phyloP scores from a whole-genome alignment of 768 basidiomycete genomes.

The Suillus tomentosus region DNA sequence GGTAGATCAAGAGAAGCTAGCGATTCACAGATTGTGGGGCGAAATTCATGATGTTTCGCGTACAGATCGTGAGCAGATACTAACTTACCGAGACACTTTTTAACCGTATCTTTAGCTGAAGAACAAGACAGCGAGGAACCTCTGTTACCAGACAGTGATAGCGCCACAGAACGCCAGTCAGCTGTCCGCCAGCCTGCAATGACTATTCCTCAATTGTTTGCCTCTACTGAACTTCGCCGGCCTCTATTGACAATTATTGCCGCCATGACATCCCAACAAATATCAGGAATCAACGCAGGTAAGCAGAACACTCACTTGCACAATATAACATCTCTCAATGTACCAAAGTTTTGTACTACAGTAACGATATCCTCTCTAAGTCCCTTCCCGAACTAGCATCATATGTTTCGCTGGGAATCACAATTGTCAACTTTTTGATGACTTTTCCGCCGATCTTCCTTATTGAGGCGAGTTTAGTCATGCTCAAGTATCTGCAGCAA shows the following conservation, averaged over 20 bases:
- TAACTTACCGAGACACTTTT: neutral
- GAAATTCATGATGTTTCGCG: constrained; percentile 30
- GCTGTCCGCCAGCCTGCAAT: constrained; percentile 36
- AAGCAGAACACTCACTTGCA: constrained; percentile 13
- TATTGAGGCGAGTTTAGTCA: constrained; percentile 60
- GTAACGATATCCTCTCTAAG: constrained; percentile 82
- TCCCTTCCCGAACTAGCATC: constrained; percentile 79
- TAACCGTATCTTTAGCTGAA: constrained; percentile 21
- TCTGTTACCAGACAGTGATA: constrained; percentile 27
- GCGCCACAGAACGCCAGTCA: constrained; percentile 18
- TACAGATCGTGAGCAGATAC: constrained; percentile 25
- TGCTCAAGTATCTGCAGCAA: constrained; percentile 9
- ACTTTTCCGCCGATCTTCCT: constrained; percentile 84
- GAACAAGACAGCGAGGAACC: constrained; percentile 28
- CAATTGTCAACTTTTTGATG: constrained; percentile 75
- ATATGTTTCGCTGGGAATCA: constrained; percentile 82
- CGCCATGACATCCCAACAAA: constrained; percentile 76
- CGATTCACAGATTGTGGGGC: constrained; percentile 58
- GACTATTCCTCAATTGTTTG: constrained; percentile 55
- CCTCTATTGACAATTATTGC: constrained; percentile 69
- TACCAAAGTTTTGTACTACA: constrained; percentile 80
- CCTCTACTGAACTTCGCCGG: constrained; percentile 53
- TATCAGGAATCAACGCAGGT: constrained; percentile 84
- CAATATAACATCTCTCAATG: neutral
- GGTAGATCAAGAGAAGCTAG: constrained; percentile 48